These are phyloP conservation scores for Cystobasidiopsis lactophilus DNA, from an alignment of 768 basidiomycete species.

Conservation along the genomic window DNA sequence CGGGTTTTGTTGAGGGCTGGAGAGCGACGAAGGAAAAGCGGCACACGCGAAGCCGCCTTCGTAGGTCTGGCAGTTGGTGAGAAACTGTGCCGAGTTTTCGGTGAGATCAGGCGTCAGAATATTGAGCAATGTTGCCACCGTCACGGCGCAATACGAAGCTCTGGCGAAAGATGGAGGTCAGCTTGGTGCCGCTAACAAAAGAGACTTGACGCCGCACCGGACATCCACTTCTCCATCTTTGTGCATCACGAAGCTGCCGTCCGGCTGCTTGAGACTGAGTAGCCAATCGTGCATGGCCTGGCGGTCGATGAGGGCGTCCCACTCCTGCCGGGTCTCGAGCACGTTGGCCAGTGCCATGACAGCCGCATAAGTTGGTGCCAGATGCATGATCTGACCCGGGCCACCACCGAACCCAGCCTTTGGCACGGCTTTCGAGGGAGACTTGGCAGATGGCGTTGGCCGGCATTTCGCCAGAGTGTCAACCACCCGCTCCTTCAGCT, in stretches of 20 bases:
- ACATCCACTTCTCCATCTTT: slow-evolving; percentile 81
- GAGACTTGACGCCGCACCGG: slow-evolving; percentile 32
- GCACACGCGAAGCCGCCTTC: slow-evolving; percentile 82
- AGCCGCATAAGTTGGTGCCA: slow-evolving; percentile 73
- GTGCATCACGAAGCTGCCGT: slow-evolving; percentile 81
- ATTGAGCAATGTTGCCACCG: slow-evolving; percentile 57
- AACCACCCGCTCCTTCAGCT: slow-evolving; percentile 54
- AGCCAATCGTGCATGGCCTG: slow-evolving; percentile 67
- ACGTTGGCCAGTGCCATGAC: slow-evolving; percentile 64
- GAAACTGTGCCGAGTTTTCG: slow-evolving; percentile 47
- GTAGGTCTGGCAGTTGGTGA: slow-evolving; percentile 72
- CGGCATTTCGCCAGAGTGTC: slow-evolving; percentile 40
- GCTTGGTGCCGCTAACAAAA: background rate
- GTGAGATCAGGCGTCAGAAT: slow-evolving; percentile 74
- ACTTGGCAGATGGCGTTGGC: slow-evolving; percentile 9
- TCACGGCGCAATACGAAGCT: slow-evolving; percentile 83
- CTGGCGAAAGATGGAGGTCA: slow-evolving; percentile 29
- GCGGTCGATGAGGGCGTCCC: slow-evolving; percentile 28
- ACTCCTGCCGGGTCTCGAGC: slow-evolving; percentile 39
- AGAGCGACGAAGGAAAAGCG: slow-evolving; percentile 43
- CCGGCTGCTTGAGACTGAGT: slow-evolving; percentile 70
- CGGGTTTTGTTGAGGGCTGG: slow-evolving; percentile 30
- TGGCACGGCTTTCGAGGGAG: slow-evolving; percentile 5
- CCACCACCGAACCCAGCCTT: slow-evolving; percentile 63
- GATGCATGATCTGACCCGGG: slow-evolving; percentile 63